phyloP scores from a whole-genome alignment of 2,329 filamentous ascomycete species.

The Botryotinia convoluta region DNA sequence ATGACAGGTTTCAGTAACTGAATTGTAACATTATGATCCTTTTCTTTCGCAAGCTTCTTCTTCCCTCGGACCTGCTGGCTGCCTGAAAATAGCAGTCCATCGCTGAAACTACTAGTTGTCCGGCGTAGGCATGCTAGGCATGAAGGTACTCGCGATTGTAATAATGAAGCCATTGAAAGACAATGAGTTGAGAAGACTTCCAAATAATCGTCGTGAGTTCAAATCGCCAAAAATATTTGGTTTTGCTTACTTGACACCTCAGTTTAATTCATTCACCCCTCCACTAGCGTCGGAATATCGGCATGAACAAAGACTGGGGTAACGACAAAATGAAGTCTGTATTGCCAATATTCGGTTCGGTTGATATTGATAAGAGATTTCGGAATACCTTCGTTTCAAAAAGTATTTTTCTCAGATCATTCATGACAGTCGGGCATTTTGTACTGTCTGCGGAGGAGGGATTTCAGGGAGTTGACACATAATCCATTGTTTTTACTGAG shows the following conservation, averaged over 20 bases:
- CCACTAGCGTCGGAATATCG: slow-evolving; percentile 10
- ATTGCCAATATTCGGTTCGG: slow-evolving; percentile 1
- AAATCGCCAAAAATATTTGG: slow-evolving; percentile 19
- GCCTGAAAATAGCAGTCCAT: slow-evolving; percentile 25
- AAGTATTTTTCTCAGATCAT: not conserved
- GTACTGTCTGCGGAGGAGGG: not conserved
- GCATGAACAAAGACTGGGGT: slow-evolving; percentile 5
- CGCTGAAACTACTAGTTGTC: slow-evolving; percentile 29
- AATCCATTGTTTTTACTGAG: not conserved
- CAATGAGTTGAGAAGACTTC: not conserved
- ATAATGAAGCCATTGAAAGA: slow-evolving; percentile 33
- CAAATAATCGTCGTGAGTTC: not conserved
- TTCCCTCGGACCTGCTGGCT: slow-evolving; percentile 43
- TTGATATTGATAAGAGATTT: slow-evolving; percentile 10
- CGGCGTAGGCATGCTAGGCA: slow-evolving; percentile 36
- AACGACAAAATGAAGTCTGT: not conserved
- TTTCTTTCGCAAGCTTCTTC: slow-evolving; percentile 45
- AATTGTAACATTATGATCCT: slow-evolving; percentile 43
- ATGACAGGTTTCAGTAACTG: slow-evolving; percentile 51
- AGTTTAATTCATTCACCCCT: slow-evolving; percentile 6
- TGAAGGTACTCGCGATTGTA: slow-evolving; percentile 32
- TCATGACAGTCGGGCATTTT: not conserved
- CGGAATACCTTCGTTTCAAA: not conserved
- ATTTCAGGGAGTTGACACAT: not conserved
- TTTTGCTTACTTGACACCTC: slow-evolving; percentile 1